Base-by-base conservation (phyloP, 75 land plant genomes). In the Pinus tabuliformis region DNA sequence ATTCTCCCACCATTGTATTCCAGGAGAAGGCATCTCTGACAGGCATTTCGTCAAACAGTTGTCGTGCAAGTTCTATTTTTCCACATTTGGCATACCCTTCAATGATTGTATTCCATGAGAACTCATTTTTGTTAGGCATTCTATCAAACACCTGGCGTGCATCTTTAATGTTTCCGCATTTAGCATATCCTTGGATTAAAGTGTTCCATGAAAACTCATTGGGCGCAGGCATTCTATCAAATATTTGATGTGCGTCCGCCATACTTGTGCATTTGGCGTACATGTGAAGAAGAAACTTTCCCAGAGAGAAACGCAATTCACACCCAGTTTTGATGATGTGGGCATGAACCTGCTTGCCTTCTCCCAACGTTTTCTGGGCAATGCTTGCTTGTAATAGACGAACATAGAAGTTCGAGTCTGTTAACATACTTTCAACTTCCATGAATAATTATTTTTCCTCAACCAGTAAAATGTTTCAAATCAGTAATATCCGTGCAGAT, bases 181-280 rank as follows among this genome's bases (percentile, higher is more conserved):
- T 85, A 74, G 90, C 89, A 83, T 80, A 83, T 8, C 85, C 89
- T 57, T 74, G 52, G 37, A 92, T 75, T 75, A 91, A 73, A 3
- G 89, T 75, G 64, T 89, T 91, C 93, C 93, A 93, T 45, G 93
- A 91, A 36, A 89, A 79, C 39, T 89, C 76, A 75, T 87, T 86
- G 12, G 81, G 80, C 17, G 36, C n/a, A 2, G 77, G 72, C 77
- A 91, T 81, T 17, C 62, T 30, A 1, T 81, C 39, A 58, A 89
- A 89, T 1, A 89, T 79, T 12, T 28, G 75, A 60, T 58, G 65
- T n/a, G 92, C 92, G 30, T 75, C 77, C 39, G 77, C 81, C 24
- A 85, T 65, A 73, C 80, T 87, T 63, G 93, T 93, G 58, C 26
- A 21, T n/a, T 36, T 70, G 14, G 18, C n/a, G 39, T 76, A 68